Base-by-base conservation (phyloP, 331 rosid genomes). In the Dryas integrifolia region DNA sequence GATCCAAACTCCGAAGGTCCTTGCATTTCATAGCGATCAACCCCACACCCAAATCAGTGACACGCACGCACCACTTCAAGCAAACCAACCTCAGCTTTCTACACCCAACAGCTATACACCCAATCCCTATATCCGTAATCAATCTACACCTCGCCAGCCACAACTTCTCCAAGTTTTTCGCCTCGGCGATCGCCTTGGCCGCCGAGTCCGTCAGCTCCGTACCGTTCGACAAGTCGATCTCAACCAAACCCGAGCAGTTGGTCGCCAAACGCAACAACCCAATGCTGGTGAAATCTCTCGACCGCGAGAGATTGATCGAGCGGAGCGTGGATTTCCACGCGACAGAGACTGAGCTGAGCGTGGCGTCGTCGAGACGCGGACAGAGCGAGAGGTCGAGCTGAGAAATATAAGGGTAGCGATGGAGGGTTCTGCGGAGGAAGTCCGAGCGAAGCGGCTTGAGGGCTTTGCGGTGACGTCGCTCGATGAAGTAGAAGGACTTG, bases 91-190 rank as follows among this genome's bases (percentile, higher is more conserved):
- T 83, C 61, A 83, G 67, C 48, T 79, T 83, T 41, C 13, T 76
- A 55, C 86, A 83, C 8, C 82, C 84, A 68, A 83, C 86, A 5
- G 86, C 84, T 2, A 83, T 48, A 38, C 86, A 83, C 7, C 80
- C 79, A 45, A 83, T 83, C 70, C 86, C 86, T 15, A 83, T 79
- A 64, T 83, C 86, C 16, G 82, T 76, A 73, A 83, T 50, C 57
- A 75, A 76, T 21, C 69, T 83, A 59, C 86, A 83, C 79, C 86
- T 72, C 16, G 67, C 74, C 67, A 83, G 3, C 70, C 70, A 15
- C 70, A 83, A 30, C 47, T 50, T 79, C 82, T 75, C 82, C 74
- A 83, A 61, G 58, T 58, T 80, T 69, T 57, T 76, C 0, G 84
- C 86, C 79, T 74, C 84, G 3, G 82, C 82, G 16, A 83, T 26